Evolutionary conservation across 768 basidiomycete genomes (phyloP).

Genomic region (Tremella yokohamensis): DNA sequence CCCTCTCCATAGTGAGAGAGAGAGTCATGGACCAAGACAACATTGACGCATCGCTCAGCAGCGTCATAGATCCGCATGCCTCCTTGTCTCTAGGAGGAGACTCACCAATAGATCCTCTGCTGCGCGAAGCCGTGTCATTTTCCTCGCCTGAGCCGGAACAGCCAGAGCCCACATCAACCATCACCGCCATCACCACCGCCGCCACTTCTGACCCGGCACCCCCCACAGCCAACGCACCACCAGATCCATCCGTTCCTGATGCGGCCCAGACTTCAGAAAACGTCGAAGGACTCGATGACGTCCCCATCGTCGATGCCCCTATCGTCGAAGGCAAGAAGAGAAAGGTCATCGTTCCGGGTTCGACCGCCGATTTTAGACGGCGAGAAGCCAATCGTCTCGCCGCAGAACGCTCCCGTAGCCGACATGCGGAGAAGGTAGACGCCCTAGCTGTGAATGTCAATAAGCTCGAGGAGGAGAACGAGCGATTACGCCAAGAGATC

Average conservation of each 20-base stretch:
- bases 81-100: neutral
- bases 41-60: constrained; percentile 6
- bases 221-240: neutral
- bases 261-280: neutral
- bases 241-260: neutral
- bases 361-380: constrained; percentile 36
- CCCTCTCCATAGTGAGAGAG: neutral
- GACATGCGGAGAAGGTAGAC: constrained; percentile 30
- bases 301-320: too few species aligned
- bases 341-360: constrained; percentile 12
- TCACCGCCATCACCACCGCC: too few species aligned
- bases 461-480: constrained; percentile 36
- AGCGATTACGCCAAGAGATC: constrained; percentile 29
- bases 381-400: constrained; percentile 50
- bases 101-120: too few species aligned
- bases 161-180: too few species aligned
- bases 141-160: too few species aligned
- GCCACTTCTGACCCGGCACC: neutral
- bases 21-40: neutral
- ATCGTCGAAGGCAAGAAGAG: constrained; percentile 2
- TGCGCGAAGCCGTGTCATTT: too few species aligned
- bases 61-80: constrained; percentile 9
- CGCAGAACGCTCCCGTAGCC: constrained; percentile 40
- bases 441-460: constrained; percentile 33
- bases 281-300: too few species aligned